These are phyloP conservation scores for Coniochaeta pulveracea DNA, from an alignment of 2,329 filamentous ascomycete genomes.

Conservation along the genomic window DNA sequence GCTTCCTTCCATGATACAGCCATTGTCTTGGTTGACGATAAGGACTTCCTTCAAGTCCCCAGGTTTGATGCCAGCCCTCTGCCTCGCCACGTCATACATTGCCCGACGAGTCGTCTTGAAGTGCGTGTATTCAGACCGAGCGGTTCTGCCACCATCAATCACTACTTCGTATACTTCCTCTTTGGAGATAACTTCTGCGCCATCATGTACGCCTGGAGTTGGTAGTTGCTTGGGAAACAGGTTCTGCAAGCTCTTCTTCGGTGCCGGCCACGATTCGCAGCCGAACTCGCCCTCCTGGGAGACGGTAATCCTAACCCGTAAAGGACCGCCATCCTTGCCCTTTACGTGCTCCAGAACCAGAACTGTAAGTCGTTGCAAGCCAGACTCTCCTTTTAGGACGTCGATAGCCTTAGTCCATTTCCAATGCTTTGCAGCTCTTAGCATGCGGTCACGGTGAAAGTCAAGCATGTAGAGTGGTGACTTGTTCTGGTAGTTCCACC, in stretches of 20 bases:
- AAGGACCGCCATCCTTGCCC: slow-evolving; percentile 16
- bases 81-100: slow-evolving; percentile 61
- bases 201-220: slow-evolving; percentile 11
- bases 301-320: slow-evolving; percentile 46
- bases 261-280: slow-evolving; percentile 25
- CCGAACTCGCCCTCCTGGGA: slow-evolving; percentile 32
- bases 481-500: slow-evolving; percentile 38
- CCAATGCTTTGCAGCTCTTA: slow-evolving; percentile 50
- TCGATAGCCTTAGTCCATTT: slow-evolving; percentile 36
- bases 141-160: slow-evolving; percentile 29
- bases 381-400: slow-evolving; percentile 30
- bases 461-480: slow-evolving; percentile 71
- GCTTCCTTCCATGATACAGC: slow-evolving; percentile 74
- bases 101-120: slow-evolving; percentile 74
- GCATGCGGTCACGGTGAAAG: slow-evolving; percentile 67
- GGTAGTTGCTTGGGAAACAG: slow-evolving; percentile 43
- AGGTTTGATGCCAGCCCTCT: slow-evolving; percentile 42
- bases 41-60: slow-evolving; percentile 59
- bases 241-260: slow-evolving; percentile 31
- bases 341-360: slow-evolving; percentile 21
- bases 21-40: slow-evolving; percentile 48
- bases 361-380: slow-evolving; percentile 29
- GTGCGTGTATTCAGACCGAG: slow-evolving; percentile 55
- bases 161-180: slow-evolving; percentile 28
- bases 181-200: slow-evolving; percentile 9